Conservation (phyloP, 805 yeast species). For the Zygosaccharomyces lentus region DNA sequence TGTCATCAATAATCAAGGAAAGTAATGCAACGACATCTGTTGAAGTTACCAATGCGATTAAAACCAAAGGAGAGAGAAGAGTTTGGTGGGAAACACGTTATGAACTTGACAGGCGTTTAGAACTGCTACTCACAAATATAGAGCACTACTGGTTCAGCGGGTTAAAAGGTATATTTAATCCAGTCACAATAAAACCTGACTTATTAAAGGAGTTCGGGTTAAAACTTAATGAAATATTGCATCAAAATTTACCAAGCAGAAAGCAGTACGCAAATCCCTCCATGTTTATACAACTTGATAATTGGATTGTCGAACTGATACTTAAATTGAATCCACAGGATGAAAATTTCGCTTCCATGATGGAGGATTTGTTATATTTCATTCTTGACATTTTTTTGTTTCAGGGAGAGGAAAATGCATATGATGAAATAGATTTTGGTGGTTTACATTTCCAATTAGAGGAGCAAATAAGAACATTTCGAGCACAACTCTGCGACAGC, state of each 20-base stretch:
- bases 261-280: conserved; percentile 26
- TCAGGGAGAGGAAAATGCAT: conserved; percentile 62
- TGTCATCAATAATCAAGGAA: conserved; percentile 49
- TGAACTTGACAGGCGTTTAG: conserved; percentile 53
- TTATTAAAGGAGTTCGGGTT: conserved; percentile 35
- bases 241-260: conserved; percentile 48
- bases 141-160: conserved; percentile 77
- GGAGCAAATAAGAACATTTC: conserved; percentile 40
- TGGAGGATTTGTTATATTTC: conserved; percentile 63
- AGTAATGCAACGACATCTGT: conserved; percentile 60
- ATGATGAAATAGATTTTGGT: conserved; percentile 61
- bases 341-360: conserved; percentile 29
- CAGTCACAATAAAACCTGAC: conserved; percentile 26
- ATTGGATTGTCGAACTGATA: conserved; percentile 48
- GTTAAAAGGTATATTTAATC: conserved; percentile 57
- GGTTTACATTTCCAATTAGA: conserved; percentile 50
- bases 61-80: conserved; percentile 54
- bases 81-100: conserved; percentile 77
- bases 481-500: conserved; percentile 12
- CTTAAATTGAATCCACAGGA: conserved; percentile 40
- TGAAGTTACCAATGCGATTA: conserved; percentile 49
- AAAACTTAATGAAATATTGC: conserved; percentile 39
- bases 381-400: conserved; percentile 55
- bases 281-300: conserved; percentile 38
- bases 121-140: conserved; percentile 49